These are phyloP conservation scores for Gastroboletus turbinatus DNA, from an alignment of 1,284 basidiomycete species.

Conservation along the genomic window DNA sequence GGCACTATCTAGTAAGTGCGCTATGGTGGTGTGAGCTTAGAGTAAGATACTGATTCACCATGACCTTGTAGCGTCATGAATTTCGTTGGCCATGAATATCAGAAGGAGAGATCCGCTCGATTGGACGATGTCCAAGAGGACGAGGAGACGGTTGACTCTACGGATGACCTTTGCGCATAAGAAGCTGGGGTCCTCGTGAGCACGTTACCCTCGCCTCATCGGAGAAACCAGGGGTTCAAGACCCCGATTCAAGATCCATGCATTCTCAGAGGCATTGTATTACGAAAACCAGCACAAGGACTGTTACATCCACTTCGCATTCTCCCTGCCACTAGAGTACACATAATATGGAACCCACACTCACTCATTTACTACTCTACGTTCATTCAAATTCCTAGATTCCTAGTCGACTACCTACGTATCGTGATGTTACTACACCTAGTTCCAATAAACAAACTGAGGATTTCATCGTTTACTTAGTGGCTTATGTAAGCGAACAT, in stretches of 20 bases:
- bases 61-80: slow-evolving; percentile 48
- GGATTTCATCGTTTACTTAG: background rate
- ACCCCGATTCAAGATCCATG: background rate
- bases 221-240: background rate
- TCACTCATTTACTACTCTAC: slow-evolving; percentile 23
- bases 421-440: slow-evolving; percentile 2
- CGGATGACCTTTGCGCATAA: slow-evolving; percentile 19
- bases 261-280: background rate
- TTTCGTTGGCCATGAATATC: slow-evolving; percentile 55
- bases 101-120: slow-evolving; percentile 13
- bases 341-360: slow-evolving; percentile 1
- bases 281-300: slow-evolving; percentile 8
- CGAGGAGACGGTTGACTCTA: slow-evolving; percentile 10
- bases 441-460: background rate
- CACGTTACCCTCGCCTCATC: too few species aligned
- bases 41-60: slow-evolving; percentile 8
- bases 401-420: slow-evolving; percentile 9
- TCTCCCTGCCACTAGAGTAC: slow-evolving; percentile 3
- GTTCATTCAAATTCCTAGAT: slow-evolving; percentile 21
- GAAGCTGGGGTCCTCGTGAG: background rate
- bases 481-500: slow-evolving; percentile 16
- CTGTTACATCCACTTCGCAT: slow-evolving; percentile 1
- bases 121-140: slow-evolving; percentile 12
- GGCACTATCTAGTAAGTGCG: slow-evolving; percentile 80
- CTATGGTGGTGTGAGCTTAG: background rate